Conservation (phyloP, 768 basidiomycete genomes). For the Butyriboletus loyo region DNA sequence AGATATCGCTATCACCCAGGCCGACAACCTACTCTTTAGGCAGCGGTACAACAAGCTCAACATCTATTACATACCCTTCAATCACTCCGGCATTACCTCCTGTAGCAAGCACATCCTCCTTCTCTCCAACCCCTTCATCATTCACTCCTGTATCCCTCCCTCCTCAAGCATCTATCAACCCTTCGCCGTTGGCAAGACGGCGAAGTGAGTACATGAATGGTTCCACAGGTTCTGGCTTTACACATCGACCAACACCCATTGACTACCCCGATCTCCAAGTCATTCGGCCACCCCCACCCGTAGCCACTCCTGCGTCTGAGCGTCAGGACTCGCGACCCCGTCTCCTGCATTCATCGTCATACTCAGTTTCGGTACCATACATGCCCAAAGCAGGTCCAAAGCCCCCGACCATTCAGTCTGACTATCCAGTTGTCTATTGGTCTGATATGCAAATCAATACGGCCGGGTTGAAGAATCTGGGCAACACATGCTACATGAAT, state of each 20-base stretch:
- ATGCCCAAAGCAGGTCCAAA: slow-evolving; percentile 40
- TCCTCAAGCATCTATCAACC: slow-evolving; percentile 83
- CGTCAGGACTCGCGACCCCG: slow-evolving; percentile 72
- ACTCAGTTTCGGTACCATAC: slow-evolving; percentile 24
- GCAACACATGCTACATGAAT: slow-evolving; percentile 99
- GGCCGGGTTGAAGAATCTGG: slow-evolving; percentile 89
- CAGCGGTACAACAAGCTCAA: slow-evolving; percentile 36
- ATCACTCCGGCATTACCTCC: slow-evolving; percentile 40
- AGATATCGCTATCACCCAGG: slow-evolving; percentile 37
- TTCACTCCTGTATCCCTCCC: slow-evolving; percentile 56
- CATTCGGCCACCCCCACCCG: slow-evolving; percentile 77
- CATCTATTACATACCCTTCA: slow-evolving; percentile 53
- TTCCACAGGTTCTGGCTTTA: slow-evolving; percentile 50
- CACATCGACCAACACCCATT: slow-evolving; percentile 48
- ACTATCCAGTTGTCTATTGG: slow-evolving; percentile 86
- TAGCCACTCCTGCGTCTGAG: slow-evolving; percentile 65
- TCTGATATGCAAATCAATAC: slow-evolving; percentile 72
- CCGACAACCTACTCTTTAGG: slow-evolving; percentile 34
- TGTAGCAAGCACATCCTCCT: slow-evolving; percentile 36
- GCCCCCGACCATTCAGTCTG: slow-evolving; percentile 66
- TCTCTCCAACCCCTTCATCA: slow-evolving; percentile 36
- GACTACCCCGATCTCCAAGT: slow-evolving; percentile 80
- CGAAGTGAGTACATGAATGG: slow-evolving; percentile 80
- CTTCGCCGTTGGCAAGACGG: slow-evolving; percentile 68
- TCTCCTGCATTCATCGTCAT: slow-evolving; percentile 38